phyloP scores from a whole-genome alignment of 1,139 yeast species.

The Geotrichum siamense region DNA sequence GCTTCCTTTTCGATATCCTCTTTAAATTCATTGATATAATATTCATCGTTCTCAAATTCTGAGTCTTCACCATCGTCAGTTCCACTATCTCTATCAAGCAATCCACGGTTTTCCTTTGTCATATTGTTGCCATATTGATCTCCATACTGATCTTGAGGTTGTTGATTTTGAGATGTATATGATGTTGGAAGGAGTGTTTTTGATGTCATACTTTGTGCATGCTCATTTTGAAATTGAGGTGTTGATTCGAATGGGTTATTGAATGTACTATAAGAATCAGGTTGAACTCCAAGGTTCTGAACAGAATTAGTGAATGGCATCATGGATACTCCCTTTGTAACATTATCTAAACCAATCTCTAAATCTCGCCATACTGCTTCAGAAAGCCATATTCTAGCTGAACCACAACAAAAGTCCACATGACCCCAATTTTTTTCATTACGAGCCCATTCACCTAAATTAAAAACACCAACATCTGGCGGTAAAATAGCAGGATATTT shows the following conservation, averaged over 20 bases:
- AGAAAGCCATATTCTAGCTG: conserved; percentile 34
- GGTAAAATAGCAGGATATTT: conserved; percentile 34
- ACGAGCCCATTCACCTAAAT: conserved; percentile 36
- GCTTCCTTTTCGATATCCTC: conserved; percentile 24
- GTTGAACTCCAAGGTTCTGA: conserved; percentile 10
- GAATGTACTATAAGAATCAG: neutral
- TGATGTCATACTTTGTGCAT: neutral
- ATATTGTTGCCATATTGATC: conserved; percentile 9
- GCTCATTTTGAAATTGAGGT: neutral
- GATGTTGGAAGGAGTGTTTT: neutral
- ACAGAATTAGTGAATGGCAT: conserved; percentile 10
- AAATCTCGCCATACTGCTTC: conserved; percentile 37
- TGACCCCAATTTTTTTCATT: conserved; percentile 32
- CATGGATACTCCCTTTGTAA: conserved; percentile 19
- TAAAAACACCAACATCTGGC: conserved; percentile 28
- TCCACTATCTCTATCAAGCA: conserved; percentile 15
- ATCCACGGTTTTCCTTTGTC: conserved; percentile 13
- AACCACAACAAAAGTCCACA: conserved; percentile 34
- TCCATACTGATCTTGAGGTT: conserved; percentile 10
- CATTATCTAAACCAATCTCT: conserved; percentile 30
- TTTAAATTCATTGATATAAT: conserved; percentile 24
- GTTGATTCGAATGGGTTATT: conserved; percentile 14
- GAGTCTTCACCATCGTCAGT: conserved; percentile 21
- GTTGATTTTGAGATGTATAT: neutral
- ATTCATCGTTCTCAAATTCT: conserved; percentile 24